Percentiles rank a stretch among this genome's conserved stretches.
phyloP scores from a whole-genome alignment of 768 basidiomycete genomes.

The Pulveroboletus ravenelii region DNA sequence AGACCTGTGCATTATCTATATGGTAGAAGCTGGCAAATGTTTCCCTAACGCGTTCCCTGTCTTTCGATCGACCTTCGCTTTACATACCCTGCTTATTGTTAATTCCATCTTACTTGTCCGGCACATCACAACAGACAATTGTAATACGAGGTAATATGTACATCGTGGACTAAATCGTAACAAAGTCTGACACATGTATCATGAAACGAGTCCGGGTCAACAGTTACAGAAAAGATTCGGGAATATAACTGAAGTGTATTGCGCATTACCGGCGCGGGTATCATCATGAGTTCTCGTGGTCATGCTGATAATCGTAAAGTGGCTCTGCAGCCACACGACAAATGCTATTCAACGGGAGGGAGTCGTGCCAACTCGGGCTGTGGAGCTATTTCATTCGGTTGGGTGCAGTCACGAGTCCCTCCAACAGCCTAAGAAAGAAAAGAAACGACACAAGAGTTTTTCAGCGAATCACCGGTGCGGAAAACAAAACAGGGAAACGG shows the following conservation, averaged over 20 bases:
- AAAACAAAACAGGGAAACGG: conserved; percentile 9
- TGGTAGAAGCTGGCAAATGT: conserved; percentile 1
- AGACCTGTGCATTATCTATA: conserved; percentile 10
- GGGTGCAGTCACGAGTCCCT: neutral
- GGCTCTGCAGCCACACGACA: conserved; percentile 7
- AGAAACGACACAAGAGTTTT: conserved; percentile 3
- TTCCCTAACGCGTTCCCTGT: neutral
- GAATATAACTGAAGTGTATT: neutral
- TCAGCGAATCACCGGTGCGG: conserved; percentile 10
- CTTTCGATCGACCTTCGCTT: conserved; percentile 8
- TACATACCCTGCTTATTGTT: conserved; percentile 22
- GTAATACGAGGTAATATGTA: conserved; percentile 10
- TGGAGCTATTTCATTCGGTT: neutral
- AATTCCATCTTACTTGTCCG: conserved; percentile 11
- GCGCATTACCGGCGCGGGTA: neutral
- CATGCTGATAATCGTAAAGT: neutral
- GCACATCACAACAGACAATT: conserved; percentile 9
- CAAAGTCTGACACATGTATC: neutral
- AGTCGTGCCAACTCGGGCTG: conserved; percentile 30
- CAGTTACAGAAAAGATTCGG: neutral
- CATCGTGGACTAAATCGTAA: conserved; percentile 11
- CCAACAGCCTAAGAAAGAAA: conserved; percentile 12
- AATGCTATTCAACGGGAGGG: conserved; percentile 35
- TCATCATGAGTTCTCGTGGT: neutral
- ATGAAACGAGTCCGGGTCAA: neutral